Evolutionary conservation across 2,329 filamentous ascomycete genomes (phyloP).

Genomic region (Aspergillus phoenicis): DNA sequence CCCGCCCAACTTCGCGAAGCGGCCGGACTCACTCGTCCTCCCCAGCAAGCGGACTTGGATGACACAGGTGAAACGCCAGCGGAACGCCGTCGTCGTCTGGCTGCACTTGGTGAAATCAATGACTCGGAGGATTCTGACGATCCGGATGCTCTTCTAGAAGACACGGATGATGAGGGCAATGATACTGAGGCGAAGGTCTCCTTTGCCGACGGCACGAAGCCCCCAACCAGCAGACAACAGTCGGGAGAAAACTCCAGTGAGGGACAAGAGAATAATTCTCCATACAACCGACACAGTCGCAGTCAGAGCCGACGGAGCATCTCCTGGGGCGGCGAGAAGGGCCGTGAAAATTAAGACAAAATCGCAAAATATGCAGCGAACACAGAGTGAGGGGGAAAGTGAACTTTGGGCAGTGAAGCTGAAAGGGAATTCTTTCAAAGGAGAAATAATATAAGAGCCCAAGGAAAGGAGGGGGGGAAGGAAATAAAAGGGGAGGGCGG

Average conservation of each 20-base stretch:
- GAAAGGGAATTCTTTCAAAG: neutral
- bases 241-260: neutral
- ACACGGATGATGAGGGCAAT: slow-evolving; percentile 28
- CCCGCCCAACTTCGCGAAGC: slow-evolving; percentile 39
- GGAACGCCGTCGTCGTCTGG: slow-evolving; percentile 50
- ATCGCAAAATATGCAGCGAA: neutral
- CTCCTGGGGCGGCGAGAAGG: slow-evolving; percentile 12
- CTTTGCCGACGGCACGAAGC: slow-evolving; percentile 37
- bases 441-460: neutral
- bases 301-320: slow-evolving; percentile 7
- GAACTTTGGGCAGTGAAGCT: neutral
- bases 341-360: slow-evolving; percentile 2
- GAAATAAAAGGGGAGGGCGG: neutral
- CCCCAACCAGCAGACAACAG: slow-evolving; percentile 23
- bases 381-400: neutral
- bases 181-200: slow-evolving; percentile 33
- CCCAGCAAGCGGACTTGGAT: slow-evolving; percentile 31
- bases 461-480: neutral
- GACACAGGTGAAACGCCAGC: slow-evolving; percentile 49
- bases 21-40: slow-evolving; percentile 31
- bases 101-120: slow-evolving; percentile 43
- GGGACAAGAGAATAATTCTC: neutral
- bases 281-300: slow-evolving; percentile 9
- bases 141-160: slow-evolving; percentile 22
- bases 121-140: slow-evolving; percentile 34